Conservation (phyloP, 352 stramenopile species). For the Aphanomyces stellatus region DNA sequence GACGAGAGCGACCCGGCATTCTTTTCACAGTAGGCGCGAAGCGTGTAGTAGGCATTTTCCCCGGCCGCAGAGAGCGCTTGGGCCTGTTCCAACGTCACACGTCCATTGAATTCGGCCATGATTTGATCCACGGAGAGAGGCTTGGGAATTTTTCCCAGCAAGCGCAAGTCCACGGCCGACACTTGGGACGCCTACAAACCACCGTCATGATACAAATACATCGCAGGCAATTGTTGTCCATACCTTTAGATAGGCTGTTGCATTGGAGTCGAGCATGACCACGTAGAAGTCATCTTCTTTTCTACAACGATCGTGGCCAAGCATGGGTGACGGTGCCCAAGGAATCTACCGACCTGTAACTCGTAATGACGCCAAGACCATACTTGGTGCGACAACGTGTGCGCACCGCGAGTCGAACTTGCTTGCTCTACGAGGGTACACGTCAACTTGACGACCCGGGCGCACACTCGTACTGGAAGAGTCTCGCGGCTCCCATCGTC, state of each 20-base stretch:
- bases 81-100: conserved; percentile 53
- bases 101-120: conserved; percentile 53
- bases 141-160: conserved; percentile 57
- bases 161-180: conserved; percentile 49
- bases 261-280: conserved; percentile 34
- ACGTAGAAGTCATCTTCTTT: conserved; percentile 31
- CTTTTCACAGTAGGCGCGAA: conserved; percentile 62
- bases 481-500: conserved; percentile 27
- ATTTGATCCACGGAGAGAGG: conserved; percentile 57
- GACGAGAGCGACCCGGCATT: conserved; percentile 66
- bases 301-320: conserved; percentile 14
- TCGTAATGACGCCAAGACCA: conserved; percentile 22
- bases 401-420: conserved; percentile 26
- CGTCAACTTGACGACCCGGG: background rate
- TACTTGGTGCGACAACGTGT: conserved; percentile 35
- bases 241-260: conserved; percentile 32
- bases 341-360: conserved; percentile 26
- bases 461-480: background rate
- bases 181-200: conserved; percentile 37
- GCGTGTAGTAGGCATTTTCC: conserved; percentile 37
- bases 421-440: conserved; percentile 22
- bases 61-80: conserved; percentile 39
- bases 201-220: background rate
- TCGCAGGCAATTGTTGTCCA: background rate
- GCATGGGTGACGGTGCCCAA: background rate